These are phyloP conservation scores for Trypanosoma theileri DNA, from an alignment of 208 protist species.

Conservation along the genomic window DNA sequence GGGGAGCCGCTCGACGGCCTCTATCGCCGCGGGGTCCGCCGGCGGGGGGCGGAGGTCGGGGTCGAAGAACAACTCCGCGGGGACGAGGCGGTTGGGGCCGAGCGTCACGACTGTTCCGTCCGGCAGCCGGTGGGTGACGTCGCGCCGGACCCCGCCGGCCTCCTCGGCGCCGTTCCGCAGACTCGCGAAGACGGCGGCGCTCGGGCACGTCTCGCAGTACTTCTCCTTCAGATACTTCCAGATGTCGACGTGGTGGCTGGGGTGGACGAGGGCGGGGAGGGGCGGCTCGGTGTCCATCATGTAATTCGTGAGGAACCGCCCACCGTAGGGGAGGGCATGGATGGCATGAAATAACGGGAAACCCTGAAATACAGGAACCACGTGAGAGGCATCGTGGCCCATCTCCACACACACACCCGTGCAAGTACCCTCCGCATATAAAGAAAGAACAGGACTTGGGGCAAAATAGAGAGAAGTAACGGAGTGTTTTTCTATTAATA, in stretches of 20 bases:
- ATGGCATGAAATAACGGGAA: constrained; percentile 93
- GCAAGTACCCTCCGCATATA: constrained; percentile 86
- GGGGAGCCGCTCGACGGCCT: constrained; percentile 69
- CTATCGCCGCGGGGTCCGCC: constrained; percentile 46
- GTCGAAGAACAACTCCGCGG: constrained; percentile 75
- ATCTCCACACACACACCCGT: constrained; percentile 93
- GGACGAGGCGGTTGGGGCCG: constrained; percentile 57
- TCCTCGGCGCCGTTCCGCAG: neutral
- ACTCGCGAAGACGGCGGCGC: neutral
- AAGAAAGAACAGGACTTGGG: constrained; percentile 79
- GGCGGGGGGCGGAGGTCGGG: constrained; percentile 51
- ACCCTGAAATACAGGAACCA: constrained; percentile 98
- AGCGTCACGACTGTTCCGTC: constrained; percentile 76
- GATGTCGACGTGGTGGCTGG: constrained; percentile 49
- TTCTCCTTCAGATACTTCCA: constrained; percentile 90
- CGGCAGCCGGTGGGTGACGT: constrained; percentile 64
- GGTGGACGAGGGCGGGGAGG: constrained; percentile 42
- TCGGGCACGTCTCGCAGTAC: constrained; percentile 42
- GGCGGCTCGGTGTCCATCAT: constrained; percentile 32
- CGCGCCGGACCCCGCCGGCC: neutral
- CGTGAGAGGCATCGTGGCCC: constrained; percentile 97
- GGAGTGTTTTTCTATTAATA: constrained; percentile 87
- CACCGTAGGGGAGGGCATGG: constrained; percentile 77
- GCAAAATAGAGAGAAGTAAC: constrained; percentile 65
- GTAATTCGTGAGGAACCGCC: constrained; percentile 63